Base-by-base conservation (phyloP, 1,284 basidiomycete genomes). In the Papiliotrema laurentii region DNA sequence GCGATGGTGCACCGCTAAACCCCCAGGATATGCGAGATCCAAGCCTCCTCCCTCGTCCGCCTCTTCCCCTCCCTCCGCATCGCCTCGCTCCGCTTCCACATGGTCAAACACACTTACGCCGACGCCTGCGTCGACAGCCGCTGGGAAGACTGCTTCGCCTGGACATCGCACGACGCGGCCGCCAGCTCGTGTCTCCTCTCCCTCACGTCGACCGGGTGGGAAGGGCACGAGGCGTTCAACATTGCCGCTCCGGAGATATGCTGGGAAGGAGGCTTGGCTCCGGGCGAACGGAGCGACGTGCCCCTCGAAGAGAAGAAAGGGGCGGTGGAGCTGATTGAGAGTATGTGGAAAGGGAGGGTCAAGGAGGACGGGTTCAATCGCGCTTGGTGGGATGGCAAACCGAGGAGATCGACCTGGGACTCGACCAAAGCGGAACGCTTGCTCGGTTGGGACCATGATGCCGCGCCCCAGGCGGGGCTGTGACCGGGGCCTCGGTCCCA, bases 191-290 rank as follows among this genome's bases (percentile, higher is more conserved):
- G 66, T 39, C 45, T 71, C 1, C 55, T 69, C 5, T 67, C 61
- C 13, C 37, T 75, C 18, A 65, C 64, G 11, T 45, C 51, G 7
- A 52, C 52, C 5, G 63, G 63, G n/a, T 64, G 63, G 60, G 45
- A 44, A 7, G 71, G 73, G 0, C 65, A 68, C 50, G 73, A 75
- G 55, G 64, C 63, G n/a, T 71, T 75, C 59, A 69, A 67, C 50
- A 64, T 72, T 36, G 60, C 68, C 31, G 61, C 62, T 10, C 56
- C 59, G 2, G 63, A 66, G 36, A 63, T 58, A 1, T 61, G 55
- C 38, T 60, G 60, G 59, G 52, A 59, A 45, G 60, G 59, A 19
- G 49, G 45, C 0, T 27, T 52, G 16, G 35, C 46, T 2, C 49
- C 45, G 2, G 19, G 38, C 28, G 49, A 45, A 37, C 33, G 42